Evolutionary conservation across 1,139 yeast species (phyloP), one percentile per base, ranked within the genome.

Genomic region (Debaryomyces udenii): DNA sequence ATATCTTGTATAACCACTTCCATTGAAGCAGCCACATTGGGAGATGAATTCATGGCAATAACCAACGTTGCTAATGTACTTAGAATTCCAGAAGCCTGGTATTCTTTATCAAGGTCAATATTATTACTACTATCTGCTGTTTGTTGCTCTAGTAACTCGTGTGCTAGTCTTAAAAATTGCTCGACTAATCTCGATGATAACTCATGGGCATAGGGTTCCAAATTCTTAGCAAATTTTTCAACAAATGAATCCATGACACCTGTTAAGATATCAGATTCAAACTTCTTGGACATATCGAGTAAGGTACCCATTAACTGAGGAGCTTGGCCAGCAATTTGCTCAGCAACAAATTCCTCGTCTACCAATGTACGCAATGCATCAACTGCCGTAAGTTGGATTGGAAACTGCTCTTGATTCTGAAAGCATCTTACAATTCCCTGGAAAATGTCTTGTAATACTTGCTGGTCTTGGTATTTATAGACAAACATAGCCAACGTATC

Each of bases 241-340:
- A 78, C 83, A 52, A 78, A 75, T 11, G 73, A 69, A 45, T 79
- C 83, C 81, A 80, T 78, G 3, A 78, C 78, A 27, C 72, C 70
- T 34, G 79, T 74, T 45, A 78, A 66, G 31, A 78, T 68, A 50
- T 79, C 84, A 46, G 78, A 68, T 54, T 78, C 82, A 43, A 74
- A 68, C 18, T 62, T 61, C 51, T 74, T 74, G 27, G 80, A 73
- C 65, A 78, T 63, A 39, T 74, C 77, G 44, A 79, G 64, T 40
- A 79, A 65, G 10, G 71, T 69, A 18, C 74, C 73, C 81, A 79
- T 77, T 27, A 78, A 64, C 46, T 72, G 75, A 1, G 81, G 78
- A 0, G 78, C 78, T 49, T 73, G 78, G 16, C 66, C 73, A 2
- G 78, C 64, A 28, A 77, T 64, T 31, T 70, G 73, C 11, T 62